A percentile compares a stretch with the other conserved stretches of the same genome.
Evolutionary conservation across 768 basidiomycete genomes (phyloP).

Genomic region (Gyrodon lividus): DNA sequence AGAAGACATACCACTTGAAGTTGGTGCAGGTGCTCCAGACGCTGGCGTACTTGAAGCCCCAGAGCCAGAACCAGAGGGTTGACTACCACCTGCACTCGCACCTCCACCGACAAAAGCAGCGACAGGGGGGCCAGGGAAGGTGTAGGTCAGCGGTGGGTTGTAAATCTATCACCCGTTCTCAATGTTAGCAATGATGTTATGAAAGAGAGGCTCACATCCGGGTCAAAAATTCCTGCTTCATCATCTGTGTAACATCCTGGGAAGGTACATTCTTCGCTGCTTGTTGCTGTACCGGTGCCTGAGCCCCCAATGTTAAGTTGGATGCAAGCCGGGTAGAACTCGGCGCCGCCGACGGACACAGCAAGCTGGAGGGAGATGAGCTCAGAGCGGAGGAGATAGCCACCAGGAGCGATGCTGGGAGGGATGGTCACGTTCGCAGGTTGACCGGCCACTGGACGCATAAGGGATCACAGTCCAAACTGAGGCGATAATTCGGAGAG

Average conservation of each 20-base stretch:
- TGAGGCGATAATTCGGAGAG: not conserved
- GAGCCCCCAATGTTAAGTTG: conserved; percentile 31
- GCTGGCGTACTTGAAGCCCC: conserved; percentile 16
- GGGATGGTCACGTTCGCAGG: conserved; percentile 47
- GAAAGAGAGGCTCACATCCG: conserved; percentile 32
- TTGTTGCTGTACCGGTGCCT: conserved; percentile 18
- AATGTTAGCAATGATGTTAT: not conserved
- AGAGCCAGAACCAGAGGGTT: conserved; percentile 21
- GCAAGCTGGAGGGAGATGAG: conserved; percentile 75
- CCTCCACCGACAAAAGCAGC: conserved; percentile 38
- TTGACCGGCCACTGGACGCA: conserved; percentile 33
- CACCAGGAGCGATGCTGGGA: conserved; percentile 54
- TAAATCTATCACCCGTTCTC: conserved; percentile 24
- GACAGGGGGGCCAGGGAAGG: conserved; percentile 54
- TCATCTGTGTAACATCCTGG: conserved; percentile 70
- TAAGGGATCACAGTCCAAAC: not conserved
- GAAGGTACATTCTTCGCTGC: conserved; percentile 47
- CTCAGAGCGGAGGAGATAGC: conserved; percentile 77
- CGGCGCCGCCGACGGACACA: conserved; percentile 51
- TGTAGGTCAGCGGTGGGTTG: conserved; percentile 36
- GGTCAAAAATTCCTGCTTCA: conserved; percentile 67
- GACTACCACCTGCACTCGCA: conserved; percentile 15
- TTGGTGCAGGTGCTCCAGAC: conserved; percentile 8
- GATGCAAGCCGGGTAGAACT: conserved; percentile 33
- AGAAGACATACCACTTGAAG: conserved; percentile 18